A percentile compares a stretch with the other conserved stretches of the same genome.
These are phyloP conservation scores for Rhodotorula sp. DNA, from an alignment of 1,284 basidiomycete species.

Conservation along the genomic window DNA sequence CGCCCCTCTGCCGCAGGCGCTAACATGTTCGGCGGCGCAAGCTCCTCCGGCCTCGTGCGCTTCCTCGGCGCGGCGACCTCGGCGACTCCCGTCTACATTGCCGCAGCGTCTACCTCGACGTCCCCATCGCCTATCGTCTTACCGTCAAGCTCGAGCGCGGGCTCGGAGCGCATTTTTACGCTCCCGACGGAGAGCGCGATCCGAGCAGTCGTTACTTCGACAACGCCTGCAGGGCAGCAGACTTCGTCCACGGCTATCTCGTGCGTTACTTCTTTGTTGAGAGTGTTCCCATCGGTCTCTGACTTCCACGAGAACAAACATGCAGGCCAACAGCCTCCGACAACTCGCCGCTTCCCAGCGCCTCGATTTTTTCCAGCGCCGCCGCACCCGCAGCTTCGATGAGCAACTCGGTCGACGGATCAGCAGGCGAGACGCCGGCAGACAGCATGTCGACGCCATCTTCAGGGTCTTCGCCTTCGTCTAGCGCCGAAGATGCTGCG, in stretches of 20 bases:
- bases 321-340: too few species aligned
- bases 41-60: neutral
- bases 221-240: neutral
- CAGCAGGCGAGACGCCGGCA: too few species aligned
- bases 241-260: too few species aligned
- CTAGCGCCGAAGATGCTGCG: too few species aligned
- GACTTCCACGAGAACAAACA: too few species aligned
- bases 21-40: neutral
- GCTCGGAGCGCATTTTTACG: neutral
- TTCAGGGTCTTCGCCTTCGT: neutral
- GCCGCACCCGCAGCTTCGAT: too few species aligned
- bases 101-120: neutral
- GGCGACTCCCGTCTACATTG: neutral
- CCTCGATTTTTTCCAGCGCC: too few species aligned
- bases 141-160: neutral
- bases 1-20: neutral
- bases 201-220: neutral
- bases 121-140: neutral
- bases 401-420: too few species aligned
- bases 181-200: neutral
- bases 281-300: neutral
- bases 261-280: neutral
- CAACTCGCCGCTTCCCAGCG: too few species aligned
- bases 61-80: neutral
- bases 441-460: neutral